Evolutionary conservation across 2,329 filamentous ascomycete genomes (phyloP).

Genomic region (Mollisiaceae sp.): DNA sequence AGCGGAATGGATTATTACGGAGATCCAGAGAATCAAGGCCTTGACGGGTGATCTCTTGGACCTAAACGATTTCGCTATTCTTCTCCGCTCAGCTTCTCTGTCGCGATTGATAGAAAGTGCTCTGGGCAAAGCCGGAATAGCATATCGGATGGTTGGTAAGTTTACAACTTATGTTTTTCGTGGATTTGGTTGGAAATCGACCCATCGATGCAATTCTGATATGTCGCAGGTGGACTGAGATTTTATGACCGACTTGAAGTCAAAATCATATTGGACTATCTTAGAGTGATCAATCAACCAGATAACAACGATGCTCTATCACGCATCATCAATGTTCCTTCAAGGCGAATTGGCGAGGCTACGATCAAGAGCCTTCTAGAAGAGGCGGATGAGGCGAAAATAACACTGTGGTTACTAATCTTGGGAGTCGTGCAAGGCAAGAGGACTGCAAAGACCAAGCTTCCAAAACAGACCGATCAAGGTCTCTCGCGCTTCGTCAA

Average conservation of each 20-base stretch:
- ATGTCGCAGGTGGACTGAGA: conserved; percentile 64
- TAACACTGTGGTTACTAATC: conserved; percentile 79
- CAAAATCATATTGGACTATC: conserved; percentile 85
- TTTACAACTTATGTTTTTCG: conserved; percentile 13
- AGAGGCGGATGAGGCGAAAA: conserved; percentile 72
- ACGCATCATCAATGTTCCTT: conserved; percentile 83
- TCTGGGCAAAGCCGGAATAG: conserved; percentile 78
- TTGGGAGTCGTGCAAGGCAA: conserved; percentile 61
- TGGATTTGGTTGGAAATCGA: not conserved
- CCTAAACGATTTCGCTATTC: conserved; percentile 80
- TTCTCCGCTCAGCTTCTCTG: conserved; percentile 82
- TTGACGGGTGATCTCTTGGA: conserved; percentile 77
- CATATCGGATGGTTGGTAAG: conserved; percentile 87
- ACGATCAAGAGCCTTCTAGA: conserved; percentile 77
- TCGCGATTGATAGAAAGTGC: conserved; percentile 87
- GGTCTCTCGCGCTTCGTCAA: conserved; percentile 63
- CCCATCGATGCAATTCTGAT: conserved; percentile 13
- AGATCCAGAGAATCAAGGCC: conserved; percentile 73
- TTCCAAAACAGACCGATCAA: conserved; percentile 59
- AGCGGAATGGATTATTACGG: conserved; percentile 85
- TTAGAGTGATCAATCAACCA: conserved; percentile 83
- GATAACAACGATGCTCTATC: conserved; percentile 86
- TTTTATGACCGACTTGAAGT: conserved; percentile 94
- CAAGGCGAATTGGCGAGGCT: conserved; percentile 78
- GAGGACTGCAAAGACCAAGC: conserved; percentile 54